Percentiles rank a stretch among this genome's conserved stretches.
These are phyloP conservation scores for Neocatenulostroma microsporum DNA, from an alignment of 2,329 filamentous ascomycete genomes.

Conservation along the genomic window DNA sequence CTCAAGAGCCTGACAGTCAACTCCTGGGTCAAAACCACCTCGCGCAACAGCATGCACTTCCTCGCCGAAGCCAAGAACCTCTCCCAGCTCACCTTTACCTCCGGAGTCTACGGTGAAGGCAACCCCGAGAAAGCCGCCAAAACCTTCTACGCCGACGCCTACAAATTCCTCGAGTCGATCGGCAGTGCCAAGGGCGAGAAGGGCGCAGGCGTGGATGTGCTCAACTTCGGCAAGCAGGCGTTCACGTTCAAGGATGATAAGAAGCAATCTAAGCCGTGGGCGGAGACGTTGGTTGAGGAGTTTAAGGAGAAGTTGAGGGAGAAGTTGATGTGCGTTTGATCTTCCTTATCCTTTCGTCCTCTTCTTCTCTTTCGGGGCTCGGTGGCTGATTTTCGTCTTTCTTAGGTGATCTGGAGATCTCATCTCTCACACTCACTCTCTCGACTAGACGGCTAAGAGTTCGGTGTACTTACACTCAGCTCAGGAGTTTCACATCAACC, in stretches of 20 bases:
- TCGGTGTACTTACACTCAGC: no score
- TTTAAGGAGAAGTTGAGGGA: slow-evolving; percentile 21
- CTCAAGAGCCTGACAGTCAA: slow-evolving; percentile 23
- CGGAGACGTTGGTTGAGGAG: slow-evolving; percentile 16
- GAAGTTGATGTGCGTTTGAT: slow-evolving; percentile 28
- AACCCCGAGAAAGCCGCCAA: slow-evolving; percentile 29
- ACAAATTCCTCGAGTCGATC: slow-evolving; percentile 23
- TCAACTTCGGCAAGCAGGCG: slow-evolving; percentile 23
- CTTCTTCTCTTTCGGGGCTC: not conserved
- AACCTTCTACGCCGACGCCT: slow-evolving; percentile 28
- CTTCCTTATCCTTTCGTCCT: slow-evolving; percentile 1
- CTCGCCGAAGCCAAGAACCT: slow-evolving; percentile 27
- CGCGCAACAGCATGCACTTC: slow-evolving; percentile 26
- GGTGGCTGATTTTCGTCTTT: not conserved
- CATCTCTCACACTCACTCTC: slow-evolving; percentile 3
- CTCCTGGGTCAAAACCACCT: slow-evolving; percentile 24
- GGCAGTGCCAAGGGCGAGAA: slow-evolving; percentile 19
- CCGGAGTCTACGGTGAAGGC: slow-evolving; percentile 21
- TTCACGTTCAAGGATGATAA: slow-evolving; percentile 24
- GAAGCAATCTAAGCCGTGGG: slow-evolving; percentile 15
- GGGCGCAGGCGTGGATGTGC: slow-evolving; percentile 21
- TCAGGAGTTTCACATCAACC: not conserved
- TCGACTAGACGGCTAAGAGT: no score
- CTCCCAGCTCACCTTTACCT: slow-evolving; percentile 21
- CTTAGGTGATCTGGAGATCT: not conserved